phyloP scores from a whole-genome alignment of 768 basidiomycete species.

The Phanerodontia chrysosporium region DNA sequence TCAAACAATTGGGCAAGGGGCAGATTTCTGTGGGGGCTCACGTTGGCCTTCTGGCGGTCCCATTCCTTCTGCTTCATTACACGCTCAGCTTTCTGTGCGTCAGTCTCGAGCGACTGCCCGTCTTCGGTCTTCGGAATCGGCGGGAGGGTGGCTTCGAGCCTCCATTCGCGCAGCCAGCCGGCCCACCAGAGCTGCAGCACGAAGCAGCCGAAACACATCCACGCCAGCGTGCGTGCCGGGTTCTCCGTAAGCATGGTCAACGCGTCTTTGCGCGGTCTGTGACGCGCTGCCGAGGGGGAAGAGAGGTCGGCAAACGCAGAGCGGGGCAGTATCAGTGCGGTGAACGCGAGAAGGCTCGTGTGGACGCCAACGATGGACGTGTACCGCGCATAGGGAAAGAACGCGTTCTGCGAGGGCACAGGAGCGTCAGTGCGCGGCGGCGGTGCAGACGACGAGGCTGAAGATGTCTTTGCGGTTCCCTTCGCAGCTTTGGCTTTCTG shows the following conservation, averaged over 20 bases:
- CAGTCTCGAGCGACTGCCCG: background rate
- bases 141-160: conserved; percentile 7
- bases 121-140: background rate
- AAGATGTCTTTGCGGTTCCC: background rate
- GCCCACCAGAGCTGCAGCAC: conserved; percentile 39
- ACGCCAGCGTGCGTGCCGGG: conserved; percentile 32
- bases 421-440: background rate
- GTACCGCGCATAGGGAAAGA: conserved; percentile 55
- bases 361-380: conserved; percentile 67
- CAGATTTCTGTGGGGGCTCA: conserved; percentile 2
- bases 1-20: background rate
- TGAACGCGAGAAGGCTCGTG: conserved; percentile 59
- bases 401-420: conserved; percentile 4
- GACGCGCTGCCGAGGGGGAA: conserved; percentile 16
- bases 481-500: background rate
- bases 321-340: conserved; percentile 68
- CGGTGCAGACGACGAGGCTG: background rate
- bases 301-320: conserved; percentile 40
- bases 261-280: conserved; percentile 33
- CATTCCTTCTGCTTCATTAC: conserved; percentile 7
- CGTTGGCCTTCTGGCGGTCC: conserved; percentile 14
- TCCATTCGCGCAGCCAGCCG: conserved; percentile 27
- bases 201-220: conserved; percentile 32
- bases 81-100: conserved; percentile 4
- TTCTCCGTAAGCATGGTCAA: conserved; percentile 37